A percentile compares a stretch with the other conserved stretches of the same genome.
Conservation (phyloP, 192 early-diverging fungal genomes). For the Spizellomyces punctatus region DNA sequence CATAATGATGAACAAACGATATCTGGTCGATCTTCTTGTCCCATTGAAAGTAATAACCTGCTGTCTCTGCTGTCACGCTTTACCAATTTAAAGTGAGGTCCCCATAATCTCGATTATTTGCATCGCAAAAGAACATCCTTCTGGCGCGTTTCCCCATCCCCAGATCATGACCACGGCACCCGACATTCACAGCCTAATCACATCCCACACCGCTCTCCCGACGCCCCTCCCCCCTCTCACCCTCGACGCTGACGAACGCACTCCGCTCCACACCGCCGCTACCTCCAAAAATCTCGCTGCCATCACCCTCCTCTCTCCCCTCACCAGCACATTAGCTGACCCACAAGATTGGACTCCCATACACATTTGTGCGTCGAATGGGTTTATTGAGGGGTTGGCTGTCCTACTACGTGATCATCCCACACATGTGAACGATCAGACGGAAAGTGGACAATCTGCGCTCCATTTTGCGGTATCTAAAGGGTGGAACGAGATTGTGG, state of each 20-base stretch:
- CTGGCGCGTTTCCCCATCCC: too few relatives aligned
- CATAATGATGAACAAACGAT: too few relatives aligned
- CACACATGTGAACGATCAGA: slow-evolving; percentile 23
- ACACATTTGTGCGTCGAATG: background rate
- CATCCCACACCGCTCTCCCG: background rate
- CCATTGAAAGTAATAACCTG: too few relatives aligned
- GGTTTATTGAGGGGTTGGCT: background rate
- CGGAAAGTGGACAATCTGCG: slow-evolving; percentile 35
- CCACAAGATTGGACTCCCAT: background rate
- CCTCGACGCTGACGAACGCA: background rate
- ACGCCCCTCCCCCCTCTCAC: background rate
- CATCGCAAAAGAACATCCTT: too few relatives aligned
- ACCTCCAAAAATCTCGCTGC: background rate
- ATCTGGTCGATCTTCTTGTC: too few relatives aligned
- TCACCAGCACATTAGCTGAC: background rate
- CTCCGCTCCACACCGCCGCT: background rate
- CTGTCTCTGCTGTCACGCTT: too few relatives aligned
- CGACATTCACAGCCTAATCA: background rate
- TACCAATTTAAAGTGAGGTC: too few relatives aligned
- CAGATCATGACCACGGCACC: too few relatives aligned
- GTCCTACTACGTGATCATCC: background rate
- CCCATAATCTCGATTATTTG: too few relatives aligned
- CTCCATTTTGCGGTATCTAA: slow-evolving; percentile 51
- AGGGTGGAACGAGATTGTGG: slow-evolving; percentile 12
- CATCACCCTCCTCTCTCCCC: background rate